Percentiles rank a stretch among this genome's conserved stretches.
phyloP scores from a whole-genome alignment of 1,139 yeast species.

The Wickerhamomyces sp. region DNA sequence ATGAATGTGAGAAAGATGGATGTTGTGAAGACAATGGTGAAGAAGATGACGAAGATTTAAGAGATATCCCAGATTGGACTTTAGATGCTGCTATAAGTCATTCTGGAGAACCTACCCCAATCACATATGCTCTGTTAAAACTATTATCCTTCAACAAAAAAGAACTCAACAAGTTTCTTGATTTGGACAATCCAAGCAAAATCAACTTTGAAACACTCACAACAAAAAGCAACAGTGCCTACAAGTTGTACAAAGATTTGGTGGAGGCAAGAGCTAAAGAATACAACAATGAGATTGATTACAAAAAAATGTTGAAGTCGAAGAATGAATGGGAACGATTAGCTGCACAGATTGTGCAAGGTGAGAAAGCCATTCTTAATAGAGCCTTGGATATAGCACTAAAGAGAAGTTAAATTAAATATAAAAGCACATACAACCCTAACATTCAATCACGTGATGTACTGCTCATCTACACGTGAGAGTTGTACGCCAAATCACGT shows the following conservation, averaged over 20 bases:
- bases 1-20: slow-evolving; percentile 18
- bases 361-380: slow-evolving; percentile 12
- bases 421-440: too few relatives aligned
- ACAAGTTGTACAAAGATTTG: slow-evolving; percentile 14
- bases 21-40: slow-evolving; percentile 22
- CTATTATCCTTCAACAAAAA: slow-evolving; percentile 26
- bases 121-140: slow-evolving; percentile 34
- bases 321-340: slow-evolving; percentile 11
- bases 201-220: slow-evolving; percentile 14
- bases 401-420: slow-evolving; percentile 11
- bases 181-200: slow-evolving; percentile 15
- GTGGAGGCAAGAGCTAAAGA: slow-evolving; percentile 11
- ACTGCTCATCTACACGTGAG: not conserved
- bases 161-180: slow-evolving; percentile 20
- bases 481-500: too few relatives aligned
- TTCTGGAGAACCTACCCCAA: slow-evolving; percentile 36
- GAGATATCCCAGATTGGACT: slow-evolving; percentile 33
- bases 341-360: slow-evolving; percentile 16
- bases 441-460: not conserved
- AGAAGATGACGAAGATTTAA: slow-evolving; percentile 20
- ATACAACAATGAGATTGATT: slow-evolving; percentile 8
- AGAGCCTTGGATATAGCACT: slow-evolving; percentile 9
- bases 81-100: slow-evolving; percentile 30
- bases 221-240: slow-evolving; percentile 12
- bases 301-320: slow-evolving; percentile 10